Conservation (phyloP, 257 asterid species). For the Ballota nigra region DNA sequence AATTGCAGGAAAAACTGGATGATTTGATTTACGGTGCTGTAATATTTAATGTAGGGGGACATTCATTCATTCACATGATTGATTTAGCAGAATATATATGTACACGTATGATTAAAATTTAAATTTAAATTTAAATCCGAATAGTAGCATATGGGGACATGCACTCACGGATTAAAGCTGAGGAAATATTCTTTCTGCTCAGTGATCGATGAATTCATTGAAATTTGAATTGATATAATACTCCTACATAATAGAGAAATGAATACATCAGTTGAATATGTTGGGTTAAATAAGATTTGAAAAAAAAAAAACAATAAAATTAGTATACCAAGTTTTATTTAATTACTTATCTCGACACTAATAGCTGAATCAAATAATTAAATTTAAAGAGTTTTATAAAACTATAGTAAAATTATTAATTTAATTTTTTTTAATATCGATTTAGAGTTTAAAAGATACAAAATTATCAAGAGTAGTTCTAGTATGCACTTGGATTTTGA, state of each 20-base stretch:
- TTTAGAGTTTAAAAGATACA: no score
- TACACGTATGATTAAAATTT: not conserved
- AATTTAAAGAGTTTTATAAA: no score
- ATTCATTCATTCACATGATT: conserved; percentile 25
- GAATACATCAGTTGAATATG: not conserved
- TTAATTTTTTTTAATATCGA: no score
- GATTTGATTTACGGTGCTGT: not conserved
- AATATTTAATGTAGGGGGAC: not conserved
- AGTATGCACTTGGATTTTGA: no score
- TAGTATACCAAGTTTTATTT: no score
- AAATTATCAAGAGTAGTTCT: no score
- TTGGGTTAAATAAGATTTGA: no score
- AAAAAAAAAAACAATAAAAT: no score
- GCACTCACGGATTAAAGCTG: conserved; percentile 48
- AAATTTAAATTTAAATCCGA: not conserved
- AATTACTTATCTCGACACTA: no score
- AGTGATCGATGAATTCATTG: conserved; percentile 28
- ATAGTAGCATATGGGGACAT: conserved; percentile 25
- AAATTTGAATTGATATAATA: conserved; percentile 22
- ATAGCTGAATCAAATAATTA: no score
- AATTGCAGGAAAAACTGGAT: not conserved
- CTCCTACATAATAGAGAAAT: no score
- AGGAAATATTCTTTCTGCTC: conserved; percentile 38
- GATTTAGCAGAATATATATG: not conserved
- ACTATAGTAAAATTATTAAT: no score